Evolutionary conservation across 2,329 filamentous ascomycete genomes (phyloP).

Genomic region (Ascochyta fabae): DNA sequence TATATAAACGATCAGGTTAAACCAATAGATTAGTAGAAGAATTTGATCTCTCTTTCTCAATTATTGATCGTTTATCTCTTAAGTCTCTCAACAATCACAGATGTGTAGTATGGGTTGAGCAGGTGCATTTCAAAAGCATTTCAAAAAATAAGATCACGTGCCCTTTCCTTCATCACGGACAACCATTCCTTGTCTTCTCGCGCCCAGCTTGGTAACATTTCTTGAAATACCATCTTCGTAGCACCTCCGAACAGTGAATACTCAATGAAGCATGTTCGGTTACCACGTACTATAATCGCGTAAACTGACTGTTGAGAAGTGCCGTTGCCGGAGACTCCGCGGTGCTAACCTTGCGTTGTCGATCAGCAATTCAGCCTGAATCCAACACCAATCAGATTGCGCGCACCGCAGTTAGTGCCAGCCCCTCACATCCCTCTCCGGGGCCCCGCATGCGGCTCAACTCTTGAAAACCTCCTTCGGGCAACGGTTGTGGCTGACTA

Average conservation of each 20-base stretch:
- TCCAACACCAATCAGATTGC: conserved; percentile 19
- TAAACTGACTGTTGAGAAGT: neutral
- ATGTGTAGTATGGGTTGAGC: too few species aligned
- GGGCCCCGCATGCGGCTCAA: conserved; percentile 27
- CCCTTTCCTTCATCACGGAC: neutral
- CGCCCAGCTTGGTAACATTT: too few species aligned
- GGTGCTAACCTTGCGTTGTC: neutral
- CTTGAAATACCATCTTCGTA: too few species aligned
- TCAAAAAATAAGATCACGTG: neutral
- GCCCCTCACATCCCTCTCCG: conserved; percentile 24
- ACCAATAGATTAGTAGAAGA: too few species aligned
- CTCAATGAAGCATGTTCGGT: too few species aligned
- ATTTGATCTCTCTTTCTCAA: too few species aligned
- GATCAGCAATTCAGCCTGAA: conserved; percentile 31
- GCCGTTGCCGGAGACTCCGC: neutral
- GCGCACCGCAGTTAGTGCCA: conserved; percentile 12
- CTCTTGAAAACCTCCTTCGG: conserved; percentile 3
- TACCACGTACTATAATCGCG: too few species aligned
- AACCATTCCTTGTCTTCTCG: neutral
- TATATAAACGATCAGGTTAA: too few species aligned
- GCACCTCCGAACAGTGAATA: too few species aligned
- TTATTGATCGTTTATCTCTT: too few species aligned
- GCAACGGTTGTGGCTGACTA: conserved; percentile 17
- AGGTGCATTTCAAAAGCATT: too few species aligned
- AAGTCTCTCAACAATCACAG: too few species aligned